Evolutionary conservation across 176 grass and related monocot genomes (phyloP).

Genomic region (Oryza coarctata): DNA sequence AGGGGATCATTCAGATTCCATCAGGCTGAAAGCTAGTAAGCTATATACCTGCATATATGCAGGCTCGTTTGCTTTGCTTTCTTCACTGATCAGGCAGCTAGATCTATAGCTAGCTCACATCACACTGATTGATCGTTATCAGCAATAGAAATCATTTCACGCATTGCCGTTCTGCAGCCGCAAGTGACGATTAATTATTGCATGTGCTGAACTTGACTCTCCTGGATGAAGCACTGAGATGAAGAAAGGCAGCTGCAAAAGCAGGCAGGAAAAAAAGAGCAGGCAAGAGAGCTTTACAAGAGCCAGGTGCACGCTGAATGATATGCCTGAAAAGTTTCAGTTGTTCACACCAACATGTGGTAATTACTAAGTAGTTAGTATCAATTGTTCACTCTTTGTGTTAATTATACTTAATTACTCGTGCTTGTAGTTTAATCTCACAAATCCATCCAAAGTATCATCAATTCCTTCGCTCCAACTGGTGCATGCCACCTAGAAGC

Average conservation of each 20-base stretch:
- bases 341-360: conserved; percentile 1
- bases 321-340: conserved; percentile 39
- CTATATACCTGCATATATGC: background rate
- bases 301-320: conserved; percentile 55
- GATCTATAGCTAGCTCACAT: background rate
- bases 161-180: background rate
- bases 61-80: background rate
- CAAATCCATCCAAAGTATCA: background rate
- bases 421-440: background rate
- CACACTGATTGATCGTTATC: conserved; percentile 1
- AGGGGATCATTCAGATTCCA: conserved; percentile 41
- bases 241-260: background rate
- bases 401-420: background rate
- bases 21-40: background rate
- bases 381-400: background rate
- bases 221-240: conserved; percentile 13
- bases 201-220: conserved; percentile 27
- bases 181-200: conserved; percentile 37
- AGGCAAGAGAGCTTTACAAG: conserved; percentile 18
- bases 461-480: background rate
- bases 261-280: conserved; percentile 13
- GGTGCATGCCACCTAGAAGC: background rate
- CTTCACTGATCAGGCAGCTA: background rate
- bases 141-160: conserved; percentile 28
- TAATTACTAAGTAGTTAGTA: background rate